These are phyloP conservation scores for Cupressus sempervirens DNA, from an alignment of 75 land plant genomes.

Conservation along the genomic window DNA sequence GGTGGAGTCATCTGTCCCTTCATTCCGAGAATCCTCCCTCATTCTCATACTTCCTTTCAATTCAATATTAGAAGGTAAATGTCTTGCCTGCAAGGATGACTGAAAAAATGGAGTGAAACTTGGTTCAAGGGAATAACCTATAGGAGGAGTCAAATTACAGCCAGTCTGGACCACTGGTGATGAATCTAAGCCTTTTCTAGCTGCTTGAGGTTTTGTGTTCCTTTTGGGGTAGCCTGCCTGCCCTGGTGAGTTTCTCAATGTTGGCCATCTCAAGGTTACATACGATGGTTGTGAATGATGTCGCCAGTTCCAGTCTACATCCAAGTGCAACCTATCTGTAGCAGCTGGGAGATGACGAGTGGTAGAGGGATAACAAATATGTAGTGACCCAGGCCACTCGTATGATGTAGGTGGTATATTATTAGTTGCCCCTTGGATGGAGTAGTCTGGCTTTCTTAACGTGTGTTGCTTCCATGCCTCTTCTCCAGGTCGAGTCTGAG, in stretches of 20 bases:
- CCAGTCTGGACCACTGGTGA: slow-evolving; percentile 51
- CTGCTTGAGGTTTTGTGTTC: slow-evolving; percentile 16
- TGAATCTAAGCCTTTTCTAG: slow-evolving; percentile 59
- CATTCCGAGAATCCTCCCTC: slow-evolving; percentile 41
- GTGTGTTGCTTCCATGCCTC: not conserved
- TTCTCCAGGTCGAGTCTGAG: not conserved
- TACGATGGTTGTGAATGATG: slow-evolving; percentile 48
- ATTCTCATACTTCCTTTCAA: slow-evolving; percentile 8
- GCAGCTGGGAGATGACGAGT: slow-evolving; percentile 60
- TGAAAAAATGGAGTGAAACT: slow-evolving; percentile 42
- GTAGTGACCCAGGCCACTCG: slow-evolving; percentile 81
- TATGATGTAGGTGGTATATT: slow-evolving; percentile 38
- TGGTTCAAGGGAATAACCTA: slow-evolving; percentile 42
- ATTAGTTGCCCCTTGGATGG: not conserved
- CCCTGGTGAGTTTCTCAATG: slow-evolving; percentile 25
- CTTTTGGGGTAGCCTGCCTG: slow-evolving; percentile 21
- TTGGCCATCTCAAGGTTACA: slow-evolving; percentile 33
- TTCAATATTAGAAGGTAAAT: slow-evolving; percentile 22
- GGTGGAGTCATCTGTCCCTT: slow-evolving; percentile 48
- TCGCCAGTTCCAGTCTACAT: slow-evolving; percentile 70
- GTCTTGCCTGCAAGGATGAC: slow-evolving; percentile 30
- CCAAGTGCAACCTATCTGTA: slow-evolving; percentile 87
- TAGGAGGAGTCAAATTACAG: slow-evolving; percentile 31
- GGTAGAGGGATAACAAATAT: slow-evolving; percentile 38
- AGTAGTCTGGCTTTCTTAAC: not conserved